Conservation (phyloP, 352 stramenopile genomes). For the Phytophthora quininea region DNA sequence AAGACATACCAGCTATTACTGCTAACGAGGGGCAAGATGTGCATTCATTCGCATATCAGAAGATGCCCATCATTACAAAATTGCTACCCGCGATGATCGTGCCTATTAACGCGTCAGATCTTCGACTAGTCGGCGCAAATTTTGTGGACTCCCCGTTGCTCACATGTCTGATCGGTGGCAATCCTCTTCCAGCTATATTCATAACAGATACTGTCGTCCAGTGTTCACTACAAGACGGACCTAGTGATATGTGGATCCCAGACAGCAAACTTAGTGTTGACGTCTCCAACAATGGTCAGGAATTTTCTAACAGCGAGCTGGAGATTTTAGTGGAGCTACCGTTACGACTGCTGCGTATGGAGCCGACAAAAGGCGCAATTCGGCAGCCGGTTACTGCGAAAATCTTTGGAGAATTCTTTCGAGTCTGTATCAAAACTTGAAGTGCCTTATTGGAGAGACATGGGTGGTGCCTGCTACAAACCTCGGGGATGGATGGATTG, state of each 20-base stretch:
- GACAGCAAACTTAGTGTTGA: constrained; percentile 63
- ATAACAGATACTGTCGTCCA: constrained; percentile 34
- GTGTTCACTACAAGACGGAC: constrained; percentile 26
- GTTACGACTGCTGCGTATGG: constrained; percentile 24
- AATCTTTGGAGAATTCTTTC: constrained; percentile 34
- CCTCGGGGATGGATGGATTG: constrained; percentile 36
- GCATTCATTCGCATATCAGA: constrained; percentile 24
- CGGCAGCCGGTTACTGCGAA: constrained; percentile 23
- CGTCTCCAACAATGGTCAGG: constrained; percentile 91
- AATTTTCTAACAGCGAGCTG: constrained; percentile 88
- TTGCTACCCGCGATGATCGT: constrained; percentile 26
- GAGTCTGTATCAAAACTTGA: constrained; percentile 30
- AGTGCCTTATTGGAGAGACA: constrained; percentile 48
- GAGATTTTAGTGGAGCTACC: constrained; percentile 56
- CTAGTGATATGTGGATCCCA: constrained; percentile 4
- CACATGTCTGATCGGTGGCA: constrained; percentile 37
- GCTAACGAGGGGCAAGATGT: too few species aligned
- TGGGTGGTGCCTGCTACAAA: constrained; percentile 29
- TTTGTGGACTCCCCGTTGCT: constrained; percentile 55
- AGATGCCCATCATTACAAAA: constrained; percentile 16
- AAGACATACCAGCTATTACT: too few species aligned
- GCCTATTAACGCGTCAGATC: constrained; percentile 5
- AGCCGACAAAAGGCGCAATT: constrained; percentile 28
- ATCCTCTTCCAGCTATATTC: constrained; percentile 29
- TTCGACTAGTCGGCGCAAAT: constrained; percentile 29